Evolutionary conservation across 2,329 filamentous ascomycete species (phyloP), one percentile per base, ranked within the genome.

Genomic region (Ceratocystis cacaofunesta): DNA sequence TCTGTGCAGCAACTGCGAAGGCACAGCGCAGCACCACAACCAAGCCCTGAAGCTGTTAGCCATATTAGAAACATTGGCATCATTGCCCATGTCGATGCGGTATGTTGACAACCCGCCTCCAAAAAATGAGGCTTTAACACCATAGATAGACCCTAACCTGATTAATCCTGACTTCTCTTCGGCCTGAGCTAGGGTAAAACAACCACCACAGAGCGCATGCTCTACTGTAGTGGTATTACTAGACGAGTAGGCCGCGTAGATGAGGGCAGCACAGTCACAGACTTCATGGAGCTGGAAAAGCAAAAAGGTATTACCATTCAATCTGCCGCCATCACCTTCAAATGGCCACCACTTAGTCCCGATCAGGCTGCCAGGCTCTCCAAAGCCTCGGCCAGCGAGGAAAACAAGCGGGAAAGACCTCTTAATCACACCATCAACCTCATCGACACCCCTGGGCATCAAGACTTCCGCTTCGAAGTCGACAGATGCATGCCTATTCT

Each of bases 121-220:
- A 25, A n/a, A 17, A 32, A n/a, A 25, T 25, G 6, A n/a, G 46
- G 17, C 8, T 19, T 19, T 8, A 52, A 17, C n/a, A 7, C 50
- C 19, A 25, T n/a, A 22, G 17, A 30, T 58, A 10, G 22, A 28
- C 52, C 4, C 25, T 55, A 30, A n/a, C 46, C 46, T 48, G 17
- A 15, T 15, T 48, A 4, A 17, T 32, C 28, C 22, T n/a, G 25
- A 36, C 25, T 36, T 25, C 22, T 10, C 22, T 25, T 30, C 5
- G 17, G 12, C 25, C 15, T 72, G 67, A 32, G 7, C 7, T 64
- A 84, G 82, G 94, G 94, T 7, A 99, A 99, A 79, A 99, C 94
- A 1, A 97, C 94, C 0, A 99, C 94, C 0, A 97, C 94, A 2
- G 94, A 99, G 84, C 91, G 94, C 67, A 97, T 97, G 92, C 87